phyloP scores from a whole-genome alignment of 2,329 filamentous ascomycete genomes.

The Ophiobolus disseminans region DNA sequence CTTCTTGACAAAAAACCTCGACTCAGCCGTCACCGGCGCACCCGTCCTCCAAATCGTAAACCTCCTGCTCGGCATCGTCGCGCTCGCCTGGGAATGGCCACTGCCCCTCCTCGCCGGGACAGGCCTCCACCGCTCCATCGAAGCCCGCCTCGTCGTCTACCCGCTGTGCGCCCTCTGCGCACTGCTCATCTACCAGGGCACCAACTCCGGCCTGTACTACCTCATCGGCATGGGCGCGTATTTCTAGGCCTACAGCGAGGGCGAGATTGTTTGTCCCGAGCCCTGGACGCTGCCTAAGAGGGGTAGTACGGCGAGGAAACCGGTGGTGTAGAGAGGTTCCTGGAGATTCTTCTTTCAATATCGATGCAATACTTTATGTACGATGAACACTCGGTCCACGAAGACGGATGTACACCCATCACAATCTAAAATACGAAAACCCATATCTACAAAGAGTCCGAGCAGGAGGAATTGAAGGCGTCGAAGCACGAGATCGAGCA shows the following conservation, averaged over 20 bases:
- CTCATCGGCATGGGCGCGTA: conserved; percentile 84
- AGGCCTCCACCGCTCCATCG: conserved; percentile 83
- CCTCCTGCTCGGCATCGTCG: conserved; percentile 77
- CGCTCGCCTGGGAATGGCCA: conserved; percentile 91
- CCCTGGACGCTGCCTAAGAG: conserved; percentile 60
- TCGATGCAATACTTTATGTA: conserved; percentile 4
- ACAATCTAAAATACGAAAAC: neutral
- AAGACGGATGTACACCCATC: neutral
- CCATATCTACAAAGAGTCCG: neutral
- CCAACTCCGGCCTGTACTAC: conserved; percentile 92
- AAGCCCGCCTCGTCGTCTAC: conserved; percentile 80
- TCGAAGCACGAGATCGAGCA: neutral
- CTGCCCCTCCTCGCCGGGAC: conserved; percentile 76
- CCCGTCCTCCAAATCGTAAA: conserved; percentile 91
- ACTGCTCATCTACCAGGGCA: conserved; percentile 86
- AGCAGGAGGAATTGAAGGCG: neutral
- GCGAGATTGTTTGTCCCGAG: conserved; percentile 68
- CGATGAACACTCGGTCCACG: neutral
- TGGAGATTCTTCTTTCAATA: conserved; percentile 1
- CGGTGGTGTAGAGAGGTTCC: conserved; percentile 19
- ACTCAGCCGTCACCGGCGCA: conserved; percentile 83
- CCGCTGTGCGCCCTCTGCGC: conserved; percentile 79
- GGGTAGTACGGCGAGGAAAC: conserved; percentile 35
- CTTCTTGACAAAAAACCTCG: conserved; percentile 88
- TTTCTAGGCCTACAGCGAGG: conserved; percentile 97